Evolutionary conservation across 768 basidiomycete genomes (phyloP), one percentile per base, ranked within the genome.

Genomic region (Naematelia aurantialba): DNA sequence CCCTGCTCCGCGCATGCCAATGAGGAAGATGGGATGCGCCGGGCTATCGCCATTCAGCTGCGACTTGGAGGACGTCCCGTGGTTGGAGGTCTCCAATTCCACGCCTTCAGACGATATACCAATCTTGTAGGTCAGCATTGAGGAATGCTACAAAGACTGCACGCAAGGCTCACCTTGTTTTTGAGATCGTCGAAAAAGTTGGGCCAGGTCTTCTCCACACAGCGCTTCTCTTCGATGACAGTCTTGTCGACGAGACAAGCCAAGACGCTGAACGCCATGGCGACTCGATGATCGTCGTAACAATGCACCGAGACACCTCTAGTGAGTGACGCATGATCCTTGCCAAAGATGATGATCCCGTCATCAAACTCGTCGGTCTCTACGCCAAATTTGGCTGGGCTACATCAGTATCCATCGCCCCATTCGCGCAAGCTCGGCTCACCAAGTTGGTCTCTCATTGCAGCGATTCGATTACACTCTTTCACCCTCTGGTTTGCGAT

Each of bases 181-280:
- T 89, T 85, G 24, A 99, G 81, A 76, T 98, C 96, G 73, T 98
- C 96, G 93, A 94, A 99, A 91, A 93, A 99, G 74, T 92, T 93
- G 0, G 96, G 96, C 94, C 94, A 99, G 0, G 94, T 99, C 83
- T 99, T 99, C 79, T 94, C 94, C 29, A 99, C 96, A 71, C 96
- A 97, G 55, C 93, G 82, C 78, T 94, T 94, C 80, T 98, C 94
- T 72, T 97, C 92, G 26, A 98, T 81, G 63, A 90, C 79, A 1
- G 89, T 88, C n/a, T 83, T 84, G 30, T 82, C 78, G 42, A 91
- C 78, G 2, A 90, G 83, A 3, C 87, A 82, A 19, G 87, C 85
- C 42, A 98, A 80, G 29, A 97, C 91, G 61, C 88, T 86, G 81
- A 97, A 98, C 0, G 93, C 91, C 96, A 99, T 98, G 8, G 92